phyloP scores from a whole-genome alignment of 2,329 filamentous ascomycete genomes.

The Cercospora brassicicola region DNA sequence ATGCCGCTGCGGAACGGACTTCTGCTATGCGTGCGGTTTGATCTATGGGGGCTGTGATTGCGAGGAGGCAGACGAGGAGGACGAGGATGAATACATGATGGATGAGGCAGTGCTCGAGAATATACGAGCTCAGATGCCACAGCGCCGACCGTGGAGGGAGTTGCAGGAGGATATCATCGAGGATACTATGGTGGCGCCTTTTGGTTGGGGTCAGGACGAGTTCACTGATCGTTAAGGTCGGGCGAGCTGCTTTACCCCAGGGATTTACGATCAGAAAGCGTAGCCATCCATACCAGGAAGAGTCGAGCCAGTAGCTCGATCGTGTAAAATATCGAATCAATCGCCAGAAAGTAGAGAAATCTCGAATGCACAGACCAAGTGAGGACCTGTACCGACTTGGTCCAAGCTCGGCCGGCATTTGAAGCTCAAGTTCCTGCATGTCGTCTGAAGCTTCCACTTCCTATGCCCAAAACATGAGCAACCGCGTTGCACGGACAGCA shows the following conservation, averaged over 20 bases:
- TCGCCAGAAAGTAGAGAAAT: background rate
- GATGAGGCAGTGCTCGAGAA: background rate
- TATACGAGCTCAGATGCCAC: background rate
- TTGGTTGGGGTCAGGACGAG: constrained; percentile 4
- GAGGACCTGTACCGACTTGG: background rate
- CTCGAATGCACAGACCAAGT: background rate
- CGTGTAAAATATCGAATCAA: background rate
- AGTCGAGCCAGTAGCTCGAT: background rate
- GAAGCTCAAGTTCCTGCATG: background rate
- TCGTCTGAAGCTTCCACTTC: background rate
- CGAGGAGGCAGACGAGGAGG: constrained; percentile 5
- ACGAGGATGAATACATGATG: background rate
- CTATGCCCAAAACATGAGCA: constrained; percentile 10
- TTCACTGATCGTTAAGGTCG: constrained; percentile 5
- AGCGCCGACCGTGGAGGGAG: background rate
- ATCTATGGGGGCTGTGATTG: constrained; percentile 11
- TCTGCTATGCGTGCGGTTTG: constrained; percentile 20
- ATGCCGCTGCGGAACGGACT: constrained; percentile 16
- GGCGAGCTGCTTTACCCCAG: background rate
- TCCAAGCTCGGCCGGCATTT: background rate
- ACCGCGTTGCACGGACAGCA: background rate
- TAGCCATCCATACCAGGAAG: no score
- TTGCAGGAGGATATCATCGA: constrained; percentile 19
- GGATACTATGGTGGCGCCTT: constrained; percentile 14
- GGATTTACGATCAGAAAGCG: background rate